Evolutionary conservation across 805 yeast genomes (phyloP), one percentile per base, ranked within the genome.

Genomic region (Myxozyma neglecta): DNA sequence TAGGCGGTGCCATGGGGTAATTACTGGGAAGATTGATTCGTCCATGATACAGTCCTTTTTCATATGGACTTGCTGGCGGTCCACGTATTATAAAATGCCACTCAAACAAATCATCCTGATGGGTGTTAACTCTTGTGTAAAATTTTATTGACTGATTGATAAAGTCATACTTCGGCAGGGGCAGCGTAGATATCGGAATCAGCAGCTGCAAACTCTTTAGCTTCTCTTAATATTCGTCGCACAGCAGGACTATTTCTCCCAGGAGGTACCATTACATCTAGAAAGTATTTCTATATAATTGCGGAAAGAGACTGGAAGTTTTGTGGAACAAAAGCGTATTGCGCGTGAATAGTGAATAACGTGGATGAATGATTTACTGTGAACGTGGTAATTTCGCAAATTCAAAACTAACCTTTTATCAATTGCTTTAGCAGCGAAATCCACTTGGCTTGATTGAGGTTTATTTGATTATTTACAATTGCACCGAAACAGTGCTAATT

Each of bases 51-150:
- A 90, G 94, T 0, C 97, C 97, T 24, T 83, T 84, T 59, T 81
- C 87, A 73, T 88, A 93, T 2, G 96, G 96, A 0, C 97, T 89
- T 43, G 85, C 86, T 13, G 94, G 91, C 4, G 97, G 97, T 0
- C 98, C 98, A 0, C 90, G 86, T 55, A 93, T 87, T 37, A 92
- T 82, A 72, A 90, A 93, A 74, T 91, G 97, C 97, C 97, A 92
- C 72, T 62, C 66, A 36, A 62, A 57, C 20, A 62, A 32, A 51
- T 62, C 60, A 49, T 62, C 64, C 61, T 60, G 18, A 34, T 9
- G n/a, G 6, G 4, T 16, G 40, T 14, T 35, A 35, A 4, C 42
- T 16, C 9, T 39, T 14, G 11, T 3, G n/a, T 14, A 13, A n/a
- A 34, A 24, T 29, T 34, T 24, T 11, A 20, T n/a, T 20, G 24